phyloP scores from a whole-genome alignment of 2,329 filamentous ascomycete species.

The Colletotrichum eleusines region DNA sequence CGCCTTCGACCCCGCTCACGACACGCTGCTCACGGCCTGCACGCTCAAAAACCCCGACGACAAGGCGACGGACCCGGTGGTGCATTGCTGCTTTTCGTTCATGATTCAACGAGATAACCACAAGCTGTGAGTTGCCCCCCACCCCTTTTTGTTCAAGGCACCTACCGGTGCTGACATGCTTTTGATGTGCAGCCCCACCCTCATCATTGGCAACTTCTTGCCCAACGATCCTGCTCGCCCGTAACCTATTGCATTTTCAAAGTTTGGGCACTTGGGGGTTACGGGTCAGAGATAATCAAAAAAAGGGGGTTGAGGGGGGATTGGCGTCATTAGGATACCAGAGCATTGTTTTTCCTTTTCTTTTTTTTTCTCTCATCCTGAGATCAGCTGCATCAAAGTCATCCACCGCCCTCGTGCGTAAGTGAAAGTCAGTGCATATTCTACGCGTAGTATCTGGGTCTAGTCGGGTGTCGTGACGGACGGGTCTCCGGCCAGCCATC shows the following conservation, averaged over 20 bases:
- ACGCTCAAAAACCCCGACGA: slow-evolving; percentile 85
- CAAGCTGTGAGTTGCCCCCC: slow-evolving; percentile 82
- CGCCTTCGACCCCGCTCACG: slow-evolving; percentile 93
- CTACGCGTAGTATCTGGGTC: background rate
- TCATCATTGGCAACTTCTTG: slow-evolving; percentile 97
- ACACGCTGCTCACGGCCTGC: slow-evolving; percentile 94
- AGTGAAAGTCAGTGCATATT: slow-evolving; percentile 7
- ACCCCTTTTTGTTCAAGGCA: background rate
- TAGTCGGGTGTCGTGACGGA: background rate
- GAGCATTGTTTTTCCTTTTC: slow-evolving; percentile 22
- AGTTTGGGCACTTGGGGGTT: background rate
- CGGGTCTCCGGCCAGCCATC: background rate
- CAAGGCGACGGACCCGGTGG: slow-evolving; percentile 75
- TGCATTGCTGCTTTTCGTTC: slow-evolving; percentile 97
- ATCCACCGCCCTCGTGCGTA: background rate
- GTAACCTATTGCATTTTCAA: slow-evolving; percentile 54
- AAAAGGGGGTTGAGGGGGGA: too few relatives aligned
- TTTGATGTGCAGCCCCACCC: slow-evolving; percentile 75
- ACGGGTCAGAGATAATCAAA: slow-evolving; percentile 12
- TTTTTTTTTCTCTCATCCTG: background rate
- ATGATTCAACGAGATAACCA: slow-evolving; percentile 95
- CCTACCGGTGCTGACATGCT: slow-evolving; percentile 50
- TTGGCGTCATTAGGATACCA: slow-evolving; percentile 40
- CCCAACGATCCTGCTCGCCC: slow-evolving; percentile 75
- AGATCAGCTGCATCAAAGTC: background rate